These are phyloP conservation scores for Rubus idaeus DNA, from an alignment of 306 rosid species.

Conservation along the genomic window DNA sequence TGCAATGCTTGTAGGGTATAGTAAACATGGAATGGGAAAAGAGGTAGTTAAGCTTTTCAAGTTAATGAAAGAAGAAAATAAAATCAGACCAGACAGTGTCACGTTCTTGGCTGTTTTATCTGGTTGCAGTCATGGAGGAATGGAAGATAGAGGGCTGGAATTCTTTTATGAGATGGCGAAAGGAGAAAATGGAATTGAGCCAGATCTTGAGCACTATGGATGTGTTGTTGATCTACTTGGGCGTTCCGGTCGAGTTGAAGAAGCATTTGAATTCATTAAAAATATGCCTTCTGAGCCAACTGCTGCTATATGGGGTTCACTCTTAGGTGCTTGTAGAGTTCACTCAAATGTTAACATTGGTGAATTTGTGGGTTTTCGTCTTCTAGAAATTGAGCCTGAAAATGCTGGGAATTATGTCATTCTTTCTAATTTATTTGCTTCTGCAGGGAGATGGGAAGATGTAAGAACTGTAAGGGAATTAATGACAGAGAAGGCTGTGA, in stretches of 20 bases:
- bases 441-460: conserved; percentile 87
- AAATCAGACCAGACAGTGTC: conserved; percentile 66
- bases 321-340: conserved; percentile 80
- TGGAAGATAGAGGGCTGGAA: conserved; percentile 66
- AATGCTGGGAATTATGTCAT: conserved; percentile 86
- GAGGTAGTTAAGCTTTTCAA: conserved; percentile 76
- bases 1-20: conserved; percentile 83
- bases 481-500: conserved; percentile 63
- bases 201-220: conserved; percentile 75
- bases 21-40: conserved; percentile 86
- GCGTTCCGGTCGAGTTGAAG: conserved; percentile 62
- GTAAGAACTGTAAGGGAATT: conserved; percentile 58
- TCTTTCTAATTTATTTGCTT: conserved; percentile 84
- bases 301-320: conserved; percentile 83
- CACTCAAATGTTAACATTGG: conserved; percentile 68
- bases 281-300: conserved; percentile 67
- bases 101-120: conserved; percentile 83
- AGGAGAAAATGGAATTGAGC: conserved; percentile 53
- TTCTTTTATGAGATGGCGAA: conserved; percentile 58
- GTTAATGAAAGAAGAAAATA: conserved; percentile 60
- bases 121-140: conserved; percentile 89
- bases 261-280: conserved; percentile 64
- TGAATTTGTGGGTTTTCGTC: conserved; percentile 57
- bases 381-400: conserved; percentile 73
- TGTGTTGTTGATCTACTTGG: conserved; percentile 91